Percentiles rank a stretch among this genome's conserved stretches.
These are phyloP conservation scores for Trichomonascus vanleenenianus DNA, from an alignment of 805 yeast species.

Conservation along the genomic window DNA sequence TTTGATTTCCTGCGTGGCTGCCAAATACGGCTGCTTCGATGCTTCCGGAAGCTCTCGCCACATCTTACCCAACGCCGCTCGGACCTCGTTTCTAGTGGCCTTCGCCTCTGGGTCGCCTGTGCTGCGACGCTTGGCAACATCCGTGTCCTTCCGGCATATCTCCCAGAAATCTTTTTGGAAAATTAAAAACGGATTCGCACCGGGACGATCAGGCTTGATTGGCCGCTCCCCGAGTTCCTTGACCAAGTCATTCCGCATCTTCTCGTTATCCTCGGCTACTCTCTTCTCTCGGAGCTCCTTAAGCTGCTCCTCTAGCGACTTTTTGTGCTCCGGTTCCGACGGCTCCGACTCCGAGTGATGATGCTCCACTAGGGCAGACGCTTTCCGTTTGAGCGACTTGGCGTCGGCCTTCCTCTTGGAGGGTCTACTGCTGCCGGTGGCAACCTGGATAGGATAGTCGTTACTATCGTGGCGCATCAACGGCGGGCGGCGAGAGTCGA, in stretches of 20 bases:
- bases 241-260: conserved; percentile 28
- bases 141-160: conserved; percentile 30
- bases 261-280: conserved; percentile 24
- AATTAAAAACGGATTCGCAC: conserved; percentile 34
- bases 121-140: conserved; percentile 24
- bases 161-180: conserved; percentile 38
- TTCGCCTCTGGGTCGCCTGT: conserved; percentile 25
- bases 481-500: background rate
- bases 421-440: background rate
- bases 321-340: too few species aligned
- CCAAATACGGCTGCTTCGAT: conserved; percentile 31
- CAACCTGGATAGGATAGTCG: background rate
- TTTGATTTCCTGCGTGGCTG: conserved; percentile 27
- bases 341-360: background rate
- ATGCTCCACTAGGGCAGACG: background rate
- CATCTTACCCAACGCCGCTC: conserved; percentile 33
- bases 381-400: background rate
- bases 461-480: background rate
- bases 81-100: conserved; percentile 34
- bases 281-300: conserved; percentile 24
- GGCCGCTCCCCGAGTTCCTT: conserved; percentile 33
- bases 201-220: conserved; percentile 30
- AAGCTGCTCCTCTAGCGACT: conserved; percentile 19
- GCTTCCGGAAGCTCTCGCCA: conserved; percentile 34
- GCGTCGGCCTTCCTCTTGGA: background rate